Conservation (phyloP, 257 asterid genomes). For the Vinca minor region DNA sequence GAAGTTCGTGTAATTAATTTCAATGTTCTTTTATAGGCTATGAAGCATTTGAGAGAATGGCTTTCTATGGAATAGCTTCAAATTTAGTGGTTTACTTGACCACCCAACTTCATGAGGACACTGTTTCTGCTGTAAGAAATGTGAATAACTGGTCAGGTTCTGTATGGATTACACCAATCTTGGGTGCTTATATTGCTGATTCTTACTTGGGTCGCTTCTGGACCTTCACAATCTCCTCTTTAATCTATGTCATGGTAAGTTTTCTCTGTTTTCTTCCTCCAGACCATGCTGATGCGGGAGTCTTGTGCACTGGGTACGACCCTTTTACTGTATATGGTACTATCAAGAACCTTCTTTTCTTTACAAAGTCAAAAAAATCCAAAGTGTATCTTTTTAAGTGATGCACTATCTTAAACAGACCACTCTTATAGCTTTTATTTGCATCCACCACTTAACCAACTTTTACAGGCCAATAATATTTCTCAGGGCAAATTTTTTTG, state of each 20-base stretch:
- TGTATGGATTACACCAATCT: conserved; percentile 83
- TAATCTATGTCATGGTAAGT: conserved; percentile 77
- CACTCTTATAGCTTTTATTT: conserved; percentile 14
- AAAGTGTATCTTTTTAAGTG: conserved; percentile 7
- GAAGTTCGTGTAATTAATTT: too few relatives aligned
- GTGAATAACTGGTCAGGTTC: conserved; percentile 89
- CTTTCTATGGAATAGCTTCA: conserved; percentile 87
- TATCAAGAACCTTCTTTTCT: neutral
- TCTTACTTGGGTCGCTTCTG: conserved; percentile 81
- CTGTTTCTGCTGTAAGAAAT: conserved; percentile 62
- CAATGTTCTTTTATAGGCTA: too few relatives aligned
- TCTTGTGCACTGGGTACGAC: too few relatives aligned
- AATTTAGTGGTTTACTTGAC: conserved; percentile 78
- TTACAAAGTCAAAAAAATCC: neutral
- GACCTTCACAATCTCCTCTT: conserved; percentile 79
- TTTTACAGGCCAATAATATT: conserved; percentile 5
- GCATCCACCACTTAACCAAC: conserved; percentile 14
- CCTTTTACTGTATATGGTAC: too few relatives aligned
- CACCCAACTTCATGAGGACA: conserved; percentile 78
- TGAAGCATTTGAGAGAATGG: conserved; percentile 92
- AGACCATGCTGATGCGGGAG: too few relatives aligned
- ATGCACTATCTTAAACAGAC: conserved; percentile 14
- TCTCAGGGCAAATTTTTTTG: neutral
- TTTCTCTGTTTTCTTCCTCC: too few relatives aligned
- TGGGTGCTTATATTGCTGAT: conserved; percentile 82